These are phyloP conservation scores for Verbena officinalis DNA, from an alignment of 257 asterid species.

Conservation along the genomic window DNA sequence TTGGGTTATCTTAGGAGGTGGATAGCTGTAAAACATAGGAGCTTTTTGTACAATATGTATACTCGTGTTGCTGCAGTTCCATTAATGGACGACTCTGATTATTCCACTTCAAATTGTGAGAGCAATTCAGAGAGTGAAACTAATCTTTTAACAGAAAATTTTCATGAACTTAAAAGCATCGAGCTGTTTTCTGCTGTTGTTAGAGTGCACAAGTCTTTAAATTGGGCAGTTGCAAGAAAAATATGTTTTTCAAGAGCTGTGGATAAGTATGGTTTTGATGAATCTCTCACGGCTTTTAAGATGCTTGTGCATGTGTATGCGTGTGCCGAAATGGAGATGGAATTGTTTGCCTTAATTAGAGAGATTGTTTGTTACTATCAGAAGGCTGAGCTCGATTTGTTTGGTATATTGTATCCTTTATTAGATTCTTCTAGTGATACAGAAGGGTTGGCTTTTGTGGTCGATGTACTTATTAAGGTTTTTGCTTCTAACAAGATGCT, in stretches of 20 bases:
- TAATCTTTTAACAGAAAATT: conserved; percentile 26
- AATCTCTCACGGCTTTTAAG: conserved; percentile 40
- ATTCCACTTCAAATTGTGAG: conserved; percentile 45
- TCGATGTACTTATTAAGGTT: conserved; percentile 48
- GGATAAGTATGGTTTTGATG: conserved; percentile 48
- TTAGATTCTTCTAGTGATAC: conserved; percentile 37
- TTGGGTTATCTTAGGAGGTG: conserved; percentile 31
- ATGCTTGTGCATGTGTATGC: conserved; percentile 51
- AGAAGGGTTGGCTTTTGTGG: conserved; percentile 21
- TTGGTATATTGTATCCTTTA: conserved; percentile 34
- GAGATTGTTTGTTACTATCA: conserved; percentile 45
- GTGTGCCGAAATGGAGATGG: conserved; percentile 47
- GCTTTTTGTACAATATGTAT: conserved; percentile 37
- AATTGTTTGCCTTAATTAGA: conserved; percentile 49
- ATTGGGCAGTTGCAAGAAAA: conserved; percentile 47
- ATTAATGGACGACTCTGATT: conserved; percentile 44
- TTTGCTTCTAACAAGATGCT: conserved; percentile 54
- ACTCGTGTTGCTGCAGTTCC: conserved; percentile 42
- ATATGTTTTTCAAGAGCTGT: conserved; percentile 42
- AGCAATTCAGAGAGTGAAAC: conserved; percentile 36
- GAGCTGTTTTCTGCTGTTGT: conserved; percentile 46
- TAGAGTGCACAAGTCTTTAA: conserved; percentile 59
- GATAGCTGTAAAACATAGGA: conserved; percentile 20
- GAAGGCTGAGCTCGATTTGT: conserved; percentile 40
- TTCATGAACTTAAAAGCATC: conserved; percentile 22